Evolutionary conservation across 192 early-diverging fungal species (phyloP), one percentile per base, ranked within the genome.

Genomic region (Geranomyces michiganensis): DNA sequence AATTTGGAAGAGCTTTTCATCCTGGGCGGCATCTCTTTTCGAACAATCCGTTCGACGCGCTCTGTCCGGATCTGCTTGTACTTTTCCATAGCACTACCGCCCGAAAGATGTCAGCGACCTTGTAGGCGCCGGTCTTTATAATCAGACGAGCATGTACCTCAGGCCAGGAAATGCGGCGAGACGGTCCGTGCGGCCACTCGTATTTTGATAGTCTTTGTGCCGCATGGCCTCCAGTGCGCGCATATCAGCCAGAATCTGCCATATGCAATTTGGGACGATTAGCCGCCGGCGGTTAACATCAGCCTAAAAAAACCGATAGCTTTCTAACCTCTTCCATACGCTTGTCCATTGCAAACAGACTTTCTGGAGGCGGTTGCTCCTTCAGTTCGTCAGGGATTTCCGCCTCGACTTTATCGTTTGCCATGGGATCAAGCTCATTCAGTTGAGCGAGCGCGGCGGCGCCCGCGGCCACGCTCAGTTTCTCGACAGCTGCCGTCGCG

Each of bases 341-440:
- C 56, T 77, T 75, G 73, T 86, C 84, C 31, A 86, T 60, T 43
- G 73, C 71, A 21, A 72, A 73, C 0, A 82, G 41, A 17, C 66
- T 76, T 55, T 86, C 84, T 22, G 79, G 68, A 9, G 79, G 79
- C 15, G 72, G 74, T 43, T 76, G 65, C 49, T 86, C 82, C 49
- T 78, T 79, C 15, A 80, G 61, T 46, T 81, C 78, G 63, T 76
- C 77, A 9, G 80, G 80, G n/a, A 84, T 82, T 29, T 83, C 84
- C 15, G 62, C 64, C 55, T 82, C 81, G n/a, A 82, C 47, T 36
- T 65, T 62, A 36, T 58, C 74, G 36, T 75, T 74, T 9, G 27
- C 73, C 65, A 74, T 36, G 6, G 73, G 66, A 15, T 67, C 66
- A 0, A 68, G 45, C 29, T 74, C 73, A 15, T 65, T 56, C 30